Conservation (phyloP, 2,329 filamentous ascomycete species). For the Arthrobotrys pseudoclavata region DNA sequence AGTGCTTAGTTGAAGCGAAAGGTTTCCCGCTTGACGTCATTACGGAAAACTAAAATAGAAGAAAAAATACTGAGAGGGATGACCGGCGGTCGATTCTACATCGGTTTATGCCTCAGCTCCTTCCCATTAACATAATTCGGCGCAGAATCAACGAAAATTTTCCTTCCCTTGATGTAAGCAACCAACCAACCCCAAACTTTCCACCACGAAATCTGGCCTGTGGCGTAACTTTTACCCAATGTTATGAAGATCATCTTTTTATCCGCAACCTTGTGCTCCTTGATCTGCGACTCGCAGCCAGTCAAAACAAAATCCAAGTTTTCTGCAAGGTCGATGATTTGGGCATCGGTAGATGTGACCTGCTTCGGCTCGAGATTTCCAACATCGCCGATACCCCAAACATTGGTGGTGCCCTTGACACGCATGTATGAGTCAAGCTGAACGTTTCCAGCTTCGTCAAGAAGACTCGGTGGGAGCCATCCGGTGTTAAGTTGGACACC, state of each 20-base stretch:
- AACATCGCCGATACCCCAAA: slow-evolving; percentile 61
- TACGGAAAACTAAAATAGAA: neutral
- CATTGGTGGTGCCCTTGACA: slow-evolving; percentile 50
- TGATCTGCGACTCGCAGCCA: slow-evolving; percentile 41
- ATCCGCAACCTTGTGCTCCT: slow-evolving; percentile 52
- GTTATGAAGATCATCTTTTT: slow-evolving; percentile 61
- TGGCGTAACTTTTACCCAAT: slow-evolving; percentile 59
- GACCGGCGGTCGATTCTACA: slow-evolving; percentile 24
- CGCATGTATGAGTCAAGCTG: slow-evolving; percentile 60
- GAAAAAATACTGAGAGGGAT: neutral
- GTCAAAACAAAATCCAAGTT: slow-evolving; percentile 54
- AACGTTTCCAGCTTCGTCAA: slow-evolving; percentile 57
- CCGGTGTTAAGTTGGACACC: slow-evolving; percentile 58
- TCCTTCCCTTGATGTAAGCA: slow-evolving; percentile 57
- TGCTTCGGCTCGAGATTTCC: slow-evolving; percentile 60
- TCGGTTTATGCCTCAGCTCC: slow-evolving; percentile 58
- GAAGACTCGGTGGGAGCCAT: slow-evolving; percentile 51
- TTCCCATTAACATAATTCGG: slow-evolving; percentile 60
- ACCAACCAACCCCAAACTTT: slow-evolving; percentile 60
- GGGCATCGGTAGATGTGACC: slow-evolving; percentile 56
- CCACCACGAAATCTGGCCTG: slow-evolving; percentile 59
- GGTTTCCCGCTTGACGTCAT: too few species aligned
- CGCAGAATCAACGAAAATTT: slow-evolving; percentile 60
- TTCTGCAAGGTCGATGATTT: slow-evolving; percentile 61
- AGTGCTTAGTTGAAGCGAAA: too few species aligned